Percentiles rank a stretch among this genome's conserved stretches.
Conservation (phyloP, 2,329 filamentous ascomycete species). For the Zalaria sp. region DNA sequence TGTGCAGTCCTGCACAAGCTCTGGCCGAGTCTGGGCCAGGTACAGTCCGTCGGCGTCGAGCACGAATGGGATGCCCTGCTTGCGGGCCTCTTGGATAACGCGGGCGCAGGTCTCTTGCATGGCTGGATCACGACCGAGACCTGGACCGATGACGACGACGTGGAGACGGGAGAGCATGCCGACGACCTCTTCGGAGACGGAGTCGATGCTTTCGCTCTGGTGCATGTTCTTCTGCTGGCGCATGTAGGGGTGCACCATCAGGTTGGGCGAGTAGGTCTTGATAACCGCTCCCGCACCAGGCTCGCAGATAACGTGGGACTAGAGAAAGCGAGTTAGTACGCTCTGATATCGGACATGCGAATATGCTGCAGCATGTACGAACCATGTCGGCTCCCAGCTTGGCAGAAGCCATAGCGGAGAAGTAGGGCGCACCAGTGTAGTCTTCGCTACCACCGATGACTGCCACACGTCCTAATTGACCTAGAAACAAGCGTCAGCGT, state of each 20-base stretch:
- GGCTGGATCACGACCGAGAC: constrained; percentile 73
- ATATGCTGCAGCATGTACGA: constrained; percentile 12
- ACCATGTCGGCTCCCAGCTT: constrained; percentile 85
- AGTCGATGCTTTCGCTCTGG: constrained; percentile 42
- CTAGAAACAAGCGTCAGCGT: constrained; percentile 32
- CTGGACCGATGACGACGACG: constrained; percentile 83
- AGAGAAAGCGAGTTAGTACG: not conserved
- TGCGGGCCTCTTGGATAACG: constrained; percentile 66
- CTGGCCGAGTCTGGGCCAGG: constrained; percentile 61
- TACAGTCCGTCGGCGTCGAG: constrained; percentile 82
- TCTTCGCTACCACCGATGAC: constrained; percentile 93
- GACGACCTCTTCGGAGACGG: constrained; percentile 55
- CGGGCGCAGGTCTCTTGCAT: constrained; percentile 77
- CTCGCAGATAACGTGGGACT: constrained; percentile 94
- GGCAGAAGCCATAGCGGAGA: constrained; percentile 93
- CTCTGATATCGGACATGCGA: not conserved
- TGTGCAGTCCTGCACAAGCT: constrained; percentile 64
- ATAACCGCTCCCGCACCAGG: constrained; percentile 72
- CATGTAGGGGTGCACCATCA: constrained; percentile 97
- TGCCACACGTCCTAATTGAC: constrained; percentile 79
- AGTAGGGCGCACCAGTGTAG: constrained; percentile 95
- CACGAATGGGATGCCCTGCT: constrained; percentile 62
- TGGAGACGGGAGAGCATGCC: constrained; percentile 77
- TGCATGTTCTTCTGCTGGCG: constrained; percentile 53
- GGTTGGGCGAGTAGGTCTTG: constrained; percentile 93